A percentile compares a stretch with the other conserved stretches of the same genome.
Conservation (phyloP, 495 filamentous ascomycete genomes). For the Penicillium crystallinum region DNA sequence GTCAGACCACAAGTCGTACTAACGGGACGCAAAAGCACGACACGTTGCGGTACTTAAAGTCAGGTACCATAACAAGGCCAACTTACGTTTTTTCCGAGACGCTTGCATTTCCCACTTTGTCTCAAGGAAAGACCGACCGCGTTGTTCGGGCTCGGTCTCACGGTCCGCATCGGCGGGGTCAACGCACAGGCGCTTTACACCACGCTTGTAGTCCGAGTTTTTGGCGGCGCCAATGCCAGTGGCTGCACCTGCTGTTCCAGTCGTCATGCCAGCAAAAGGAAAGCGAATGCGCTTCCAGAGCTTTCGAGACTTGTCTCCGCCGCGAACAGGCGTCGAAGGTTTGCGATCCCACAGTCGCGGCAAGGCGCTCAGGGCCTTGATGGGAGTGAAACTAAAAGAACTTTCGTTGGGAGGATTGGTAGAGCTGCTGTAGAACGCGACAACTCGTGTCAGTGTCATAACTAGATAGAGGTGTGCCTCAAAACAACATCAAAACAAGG, state of each 20-base stretch:
- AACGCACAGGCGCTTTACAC: conserved; percentile 45
- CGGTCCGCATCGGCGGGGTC: conserved; percentile 12
- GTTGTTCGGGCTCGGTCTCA: conserved; percentile 8
- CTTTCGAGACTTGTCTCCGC: conserved; percentile 41
- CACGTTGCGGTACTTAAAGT: neutral
- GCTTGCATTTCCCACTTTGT: conserved; percentile 37
- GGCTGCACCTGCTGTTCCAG: conserved; percentile 19
- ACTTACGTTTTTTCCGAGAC: conserved; percentile 38
- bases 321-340: conserved; percentile 48
- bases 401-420: conserved; percentile 13
- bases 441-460: conserved; percentile 11
- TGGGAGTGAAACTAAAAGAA: conserved; percentile 36
- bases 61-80: neutral
- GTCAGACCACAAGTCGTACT: conserved; percentile 1
- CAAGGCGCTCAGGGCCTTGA: conserved; percentile 27
- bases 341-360: conserved; percentile 50
- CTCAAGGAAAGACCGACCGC: conserved; percentile 35
- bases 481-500: conserved; percentile 8
- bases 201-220: conserved; percentile 29
- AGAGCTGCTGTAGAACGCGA: conserved; percentile 6
- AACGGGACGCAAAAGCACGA: neutral
- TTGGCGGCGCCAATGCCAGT: conserved; percentile 32
- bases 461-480: neutral
- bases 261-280: conserved; percentile 39
- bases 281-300: conserved; percentile 48